These are phyloP conservation scores for Tilletia caries DNA, from an alignment of 1,284 basidiomycete genomes.

Conservation along the genomic window DNA sequence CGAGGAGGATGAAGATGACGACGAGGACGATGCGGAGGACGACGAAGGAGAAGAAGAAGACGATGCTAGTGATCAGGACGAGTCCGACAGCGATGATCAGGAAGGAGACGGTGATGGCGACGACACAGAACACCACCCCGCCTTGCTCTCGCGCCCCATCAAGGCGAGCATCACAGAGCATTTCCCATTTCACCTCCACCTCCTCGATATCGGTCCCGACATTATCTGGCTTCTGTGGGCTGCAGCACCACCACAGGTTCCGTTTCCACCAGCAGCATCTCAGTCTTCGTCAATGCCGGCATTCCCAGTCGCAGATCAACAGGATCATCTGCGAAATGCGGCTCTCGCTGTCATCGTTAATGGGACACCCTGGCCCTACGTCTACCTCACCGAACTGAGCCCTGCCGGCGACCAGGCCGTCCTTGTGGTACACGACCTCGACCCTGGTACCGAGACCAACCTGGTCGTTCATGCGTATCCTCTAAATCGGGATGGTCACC, in stretches of 20 bases:
- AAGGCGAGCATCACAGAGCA: constrained; percentile 5
- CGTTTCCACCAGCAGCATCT: background rate
- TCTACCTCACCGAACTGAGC: constrained; percentile 2
- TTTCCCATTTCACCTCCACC: constrained; percentile 6
- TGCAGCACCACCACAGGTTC: background rate
- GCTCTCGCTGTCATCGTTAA: background rate
- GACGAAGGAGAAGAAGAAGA: background rate
- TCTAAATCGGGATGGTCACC: background rate
- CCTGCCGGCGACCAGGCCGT: constrained; percentile 1
- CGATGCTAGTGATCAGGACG: background rate
- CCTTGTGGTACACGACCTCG: background rate
- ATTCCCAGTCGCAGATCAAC: background rate
- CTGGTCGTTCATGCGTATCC: background rate
- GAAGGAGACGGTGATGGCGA: background rate
- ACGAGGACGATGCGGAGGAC: background rate
- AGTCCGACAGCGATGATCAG: background rate
- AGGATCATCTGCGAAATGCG: background rate
- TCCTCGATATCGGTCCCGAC: background rate
- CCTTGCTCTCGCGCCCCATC: background rate
- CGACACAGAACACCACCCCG: background rate
- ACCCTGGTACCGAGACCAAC: background rate
- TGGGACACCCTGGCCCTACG: background rate
- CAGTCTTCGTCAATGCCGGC: too few relatives aligned
- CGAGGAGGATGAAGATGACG: background rate
- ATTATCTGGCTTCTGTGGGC: constrained; percentile 8